Conservation (phyloP, 805 yeast genomes). For the Scheffersomyces spartinae region DNA sequence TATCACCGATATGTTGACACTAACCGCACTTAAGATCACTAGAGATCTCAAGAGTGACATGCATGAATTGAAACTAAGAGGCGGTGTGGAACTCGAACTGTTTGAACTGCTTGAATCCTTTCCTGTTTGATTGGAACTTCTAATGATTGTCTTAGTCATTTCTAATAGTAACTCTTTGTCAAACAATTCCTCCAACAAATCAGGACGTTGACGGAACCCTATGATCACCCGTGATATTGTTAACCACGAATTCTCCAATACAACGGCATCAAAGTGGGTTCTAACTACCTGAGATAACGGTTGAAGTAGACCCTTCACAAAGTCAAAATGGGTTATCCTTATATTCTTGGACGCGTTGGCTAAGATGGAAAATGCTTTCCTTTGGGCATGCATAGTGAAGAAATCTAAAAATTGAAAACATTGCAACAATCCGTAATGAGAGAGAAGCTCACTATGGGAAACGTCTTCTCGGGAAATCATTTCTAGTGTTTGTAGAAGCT, state of each 20-base stretch:
- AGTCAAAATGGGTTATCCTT: conserved; percentile 29
- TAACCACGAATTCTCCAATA: conserved; percentile 54
- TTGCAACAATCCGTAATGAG: conserved; percentile 50
- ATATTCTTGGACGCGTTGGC: conserved; percentile 55
- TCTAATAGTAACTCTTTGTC: conserved; percentile 2
- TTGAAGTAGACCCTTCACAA: conserved; percentile 47
- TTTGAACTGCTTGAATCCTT: conserved; percentile 3
- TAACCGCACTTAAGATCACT: conserved; percentile 29
- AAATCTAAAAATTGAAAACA: conserved; percentile 74
- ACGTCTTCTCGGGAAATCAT: conserved; percentile 48
- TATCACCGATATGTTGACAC: conserved; percentile 28
- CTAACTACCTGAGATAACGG: conserved; percentile 44
- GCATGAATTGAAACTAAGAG: conserved; percentile 20
- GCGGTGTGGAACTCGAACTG: not conserved
- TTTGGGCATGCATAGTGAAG: conserved; percentile 79
- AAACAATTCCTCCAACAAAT: conserved; percentile 33
- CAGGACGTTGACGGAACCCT: conserved; percentile 34
- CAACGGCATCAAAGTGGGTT: conserved; percentile 44
- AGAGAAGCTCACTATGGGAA: conserved; percentile 35
- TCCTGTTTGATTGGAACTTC: conserved; percentile 11
- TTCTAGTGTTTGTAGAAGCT: conserved; percentile 68
- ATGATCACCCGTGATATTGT: conserved; percentile 48
- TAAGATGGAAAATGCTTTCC: conserved; percentile 64
- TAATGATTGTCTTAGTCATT: conserved; percentile 2
- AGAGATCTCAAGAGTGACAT: conserved; percentile 32